Base-by-base conservation (phyloP, 305 asterid genomes). In the Fraxinus nigra region DNA sequence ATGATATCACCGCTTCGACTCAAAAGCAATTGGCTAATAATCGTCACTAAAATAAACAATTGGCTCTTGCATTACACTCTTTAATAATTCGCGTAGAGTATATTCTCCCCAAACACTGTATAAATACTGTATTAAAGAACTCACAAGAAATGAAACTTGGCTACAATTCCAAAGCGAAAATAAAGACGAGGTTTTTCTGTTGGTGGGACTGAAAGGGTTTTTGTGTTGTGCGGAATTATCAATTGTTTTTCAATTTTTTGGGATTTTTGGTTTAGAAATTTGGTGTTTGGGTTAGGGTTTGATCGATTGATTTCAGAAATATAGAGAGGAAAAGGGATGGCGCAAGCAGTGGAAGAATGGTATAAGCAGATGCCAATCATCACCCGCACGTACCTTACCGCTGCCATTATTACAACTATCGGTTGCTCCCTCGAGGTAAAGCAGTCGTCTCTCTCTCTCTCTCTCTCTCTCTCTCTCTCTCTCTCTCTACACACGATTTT, bases 271-370 rank as follows among this genome's bases (percentile, higher is more conserved):
- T 10, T 10, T 24, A 48, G 72, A n/a, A 32, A 77, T 33, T 84
- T 37, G 10, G 70, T 5, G 35, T 33, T 33, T 4, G 38, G 46
- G 78, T 70, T 84, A 80, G 89, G 86, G 84, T 84, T 87, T 26
- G 35, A 65, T 65, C 73, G 33, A 26, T 65, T 65, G n/a, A 26
- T 65, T 65, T 22, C 14, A 33, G 82, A 75, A 59, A 46, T 26
- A 81, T 7, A 16, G 24, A 81, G 77, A 63, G 72, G 48, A 18
- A 24, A 43, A 20, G 35, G 18, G 76, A 92, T 96, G 99, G 99
- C 99, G 59, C 98, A 96, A 87, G 99, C 99, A 51, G 98, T 96
- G 82, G 99, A 96, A 89, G 99, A 96, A 88, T 96, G 99, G 99
- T 96, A 96, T 89, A 96, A 96, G 75, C 99, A 96, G 97, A 96